Evolutionary conservation across 805 yeast species (phyloP).

Genomic region (Saccharomyces paradoxus): DNA sequence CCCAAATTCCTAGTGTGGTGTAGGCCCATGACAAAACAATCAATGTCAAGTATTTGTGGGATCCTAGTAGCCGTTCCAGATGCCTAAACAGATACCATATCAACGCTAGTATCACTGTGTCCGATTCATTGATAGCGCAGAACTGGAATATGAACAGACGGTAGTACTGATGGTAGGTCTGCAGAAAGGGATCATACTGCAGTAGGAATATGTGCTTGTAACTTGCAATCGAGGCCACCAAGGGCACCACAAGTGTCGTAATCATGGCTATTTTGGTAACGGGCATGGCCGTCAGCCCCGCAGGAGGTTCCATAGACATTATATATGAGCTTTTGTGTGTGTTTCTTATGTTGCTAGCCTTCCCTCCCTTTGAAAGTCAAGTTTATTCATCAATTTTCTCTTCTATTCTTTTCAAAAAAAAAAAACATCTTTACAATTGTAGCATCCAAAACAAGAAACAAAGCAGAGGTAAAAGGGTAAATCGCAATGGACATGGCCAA

Average conservation of each 20-base stretch:
- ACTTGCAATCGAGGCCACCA: conserved; percentile 22
- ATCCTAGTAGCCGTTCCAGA: conserved; percentile 51
- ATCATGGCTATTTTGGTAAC: conserved; percentile 25
- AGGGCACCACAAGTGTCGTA: conserved; percentile 18
- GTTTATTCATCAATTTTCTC: background rate
- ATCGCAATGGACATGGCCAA: conserved; percentile 17
- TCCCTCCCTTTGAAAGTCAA: conserved; percentile 1
- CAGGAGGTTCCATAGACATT: conserved; percentile 19
- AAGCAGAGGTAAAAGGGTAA: conserved; percentile 1
- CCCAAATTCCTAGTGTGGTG: conserved; percentile 36
- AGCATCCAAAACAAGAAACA: background rate
- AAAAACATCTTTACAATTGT: background rate
- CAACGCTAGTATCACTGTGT: conserved; percentile 40
- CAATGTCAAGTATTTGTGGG: conserved; percentile 43
- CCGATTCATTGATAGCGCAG: conserved; percentile 52
- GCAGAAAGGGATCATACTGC: conserved; percentile 40
- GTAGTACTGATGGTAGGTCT: conserved; percentile 52
- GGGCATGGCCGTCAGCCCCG: conserved; percentile 17
- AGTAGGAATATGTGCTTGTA: conserved; percentile 24
- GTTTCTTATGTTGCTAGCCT: background rate
- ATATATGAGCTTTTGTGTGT: background rate
- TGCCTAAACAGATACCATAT: conserved; percentile 45
- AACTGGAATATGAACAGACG: conserved; percentile 43
- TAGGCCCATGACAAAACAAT: conserved; percentile 39
- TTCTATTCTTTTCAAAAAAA: background rate